Base-by-base conservation (phyloP, 2,329 filamentous ascomycete genomes). In the Colletotrichum chlorophyti region DNA sequence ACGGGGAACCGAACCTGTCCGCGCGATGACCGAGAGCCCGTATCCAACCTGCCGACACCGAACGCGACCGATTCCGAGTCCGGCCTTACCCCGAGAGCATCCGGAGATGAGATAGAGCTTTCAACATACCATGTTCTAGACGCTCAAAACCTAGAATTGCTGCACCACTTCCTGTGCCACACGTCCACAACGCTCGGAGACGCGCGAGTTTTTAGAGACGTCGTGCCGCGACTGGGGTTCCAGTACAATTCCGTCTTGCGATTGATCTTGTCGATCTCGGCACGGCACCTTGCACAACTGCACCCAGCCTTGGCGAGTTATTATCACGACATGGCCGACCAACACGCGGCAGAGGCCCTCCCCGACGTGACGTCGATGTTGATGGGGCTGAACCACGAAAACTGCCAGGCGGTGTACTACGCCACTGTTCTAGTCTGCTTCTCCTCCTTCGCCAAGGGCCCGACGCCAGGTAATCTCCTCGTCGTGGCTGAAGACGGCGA, bases 161-260 rank as follows among this genome's bases (percentile, higher is more conserved):
- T 65, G 17, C 60, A 67, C 48, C 48, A 66, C 50, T 69, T 62
- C 47, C 54, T 65, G 43, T 61, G 45, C 29, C 51, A 61, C n/a
- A 61, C 62, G 5, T 47, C 61, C 12, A n/a, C 48, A 3, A 62
- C 62, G 12, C 31, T 66, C 12, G 63, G 59, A 15, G 59, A 64
- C 42, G 40, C 52, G 2, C 31, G 43, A 17, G 35, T 65, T 10
- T 66, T 64, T 62, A 50, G 43, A 4, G 50, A 61, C 3, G 61
- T 62, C 42, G 53, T 53, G 11, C 67, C 64, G 10, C 54, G 42
- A 9, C 52, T 70, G 5, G 66, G 65, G 6, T 65, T 69, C 43
- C 40, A 51, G 26, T 46, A 66, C 17, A 52, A 60, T 9, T 65
- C 63, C 23, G 53, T 65, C 17, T 60, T 70, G 14, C 55, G 64